phyloP scores from a whole-genome alignment of 306 rosid species.

The Prunus kanzakura region DNA sequence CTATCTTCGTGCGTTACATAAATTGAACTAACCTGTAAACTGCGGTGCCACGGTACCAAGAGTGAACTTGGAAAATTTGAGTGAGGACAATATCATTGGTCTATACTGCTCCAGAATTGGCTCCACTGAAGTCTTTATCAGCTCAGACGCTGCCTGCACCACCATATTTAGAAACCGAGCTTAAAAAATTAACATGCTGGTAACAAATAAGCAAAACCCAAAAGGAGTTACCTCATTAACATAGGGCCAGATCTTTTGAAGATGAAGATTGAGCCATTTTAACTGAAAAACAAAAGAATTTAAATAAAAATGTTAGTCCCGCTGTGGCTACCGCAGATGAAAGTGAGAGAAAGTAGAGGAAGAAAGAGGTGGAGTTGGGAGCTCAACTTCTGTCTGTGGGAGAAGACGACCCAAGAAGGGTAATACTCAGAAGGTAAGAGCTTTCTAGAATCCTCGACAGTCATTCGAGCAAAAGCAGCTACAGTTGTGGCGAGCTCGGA shows the following conservation, averaged over 20 bases:
- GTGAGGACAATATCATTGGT: constrained; percentile 63
- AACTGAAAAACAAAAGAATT: constrained; percentile 40
- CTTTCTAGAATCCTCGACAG: constrained; percentile 85
- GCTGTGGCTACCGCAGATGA: neutral
- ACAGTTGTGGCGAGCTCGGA: constrained; percentile 65
- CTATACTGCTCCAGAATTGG: constrained; percentile 83
- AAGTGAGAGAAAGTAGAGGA: neutral
- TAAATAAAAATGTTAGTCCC: constrained; percentile 7
- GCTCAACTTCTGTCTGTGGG: constrained; percentile 74
- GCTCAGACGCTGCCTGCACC: constrained; percentile 92
- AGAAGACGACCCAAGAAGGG: constrained; percentile 95
- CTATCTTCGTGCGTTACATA: neutral
- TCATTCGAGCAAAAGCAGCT: constrained; percentile 81
- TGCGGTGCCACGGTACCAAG: constrained; percentile 97
- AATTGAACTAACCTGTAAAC: constrained; percentile 66
- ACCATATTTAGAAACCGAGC: neutral
- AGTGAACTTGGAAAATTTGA: constrained; percentile 86
- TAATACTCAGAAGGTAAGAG: constrained; percentile 68
- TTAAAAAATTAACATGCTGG: neutral
- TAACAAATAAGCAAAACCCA: neutral
- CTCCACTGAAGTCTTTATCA: constrained; percentile 70
- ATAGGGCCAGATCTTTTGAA: constrained; percentile 91
- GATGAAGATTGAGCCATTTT: constrained; percentile 79
- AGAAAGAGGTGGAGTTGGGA: constrained; percentile 3
- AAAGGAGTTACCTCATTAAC: constrained; percentile 60